Conservation (phyloP, 2,329 filamentous ascomycete genomes). For the Bipolaris gigantea region DNA sequence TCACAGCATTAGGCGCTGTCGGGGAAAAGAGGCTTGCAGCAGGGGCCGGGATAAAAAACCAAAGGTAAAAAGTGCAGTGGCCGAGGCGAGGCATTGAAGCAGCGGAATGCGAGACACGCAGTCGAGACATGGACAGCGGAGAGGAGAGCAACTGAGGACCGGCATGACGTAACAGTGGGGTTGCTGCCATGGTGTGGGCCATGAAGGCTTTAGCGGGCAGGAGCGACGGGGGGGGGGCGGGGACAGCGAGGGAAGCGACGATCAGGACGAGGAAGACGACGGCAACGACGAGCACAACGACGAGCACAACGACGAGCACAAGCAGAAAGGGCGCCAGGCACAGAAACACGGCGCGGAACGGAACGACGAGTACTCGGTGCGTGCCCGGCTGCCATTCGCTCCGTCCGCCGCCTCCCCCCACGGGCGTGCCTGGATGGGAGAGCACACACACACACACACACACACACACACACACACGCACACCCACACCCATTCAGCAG, state of each 20-base stretch:
- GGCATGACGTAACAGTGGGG: constrained; percentile 12
- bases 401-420: not conserved
- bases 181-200: not conserved
- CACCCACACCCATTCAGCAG: not conserved
- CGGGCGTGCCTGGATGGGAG: not conserved
- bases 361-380: not conserved
- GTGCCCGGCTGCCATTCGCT: not conserved
- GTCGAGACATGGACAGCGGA: not conserved
- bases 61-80: not conserved
- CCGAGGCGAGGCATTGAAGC: not conserved
- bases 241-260: not conserved
- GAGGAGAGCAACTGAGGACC: not conserved
- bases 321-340: not conserved
- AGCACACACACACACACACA: not conserved
- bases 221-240: not conserved
- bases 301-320: not conserved
- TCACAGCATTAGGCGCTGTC: constrained; percentile 14
- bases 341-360: not conserved
- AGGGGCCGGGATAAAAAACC: constrained; percentile 12
- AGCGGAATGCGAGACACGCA: too few species aligned
- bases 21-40: not conserved
- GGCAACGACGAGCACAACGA: not conserved
- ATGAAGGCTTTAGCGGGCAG: constrained; percentile 6
- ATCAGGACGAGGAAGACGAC: not conserved
- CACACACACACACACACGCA: not conserved